Conservation (phyloP, 164 flowering plant genomes). For the Umbilicus rupestris region DNA sequence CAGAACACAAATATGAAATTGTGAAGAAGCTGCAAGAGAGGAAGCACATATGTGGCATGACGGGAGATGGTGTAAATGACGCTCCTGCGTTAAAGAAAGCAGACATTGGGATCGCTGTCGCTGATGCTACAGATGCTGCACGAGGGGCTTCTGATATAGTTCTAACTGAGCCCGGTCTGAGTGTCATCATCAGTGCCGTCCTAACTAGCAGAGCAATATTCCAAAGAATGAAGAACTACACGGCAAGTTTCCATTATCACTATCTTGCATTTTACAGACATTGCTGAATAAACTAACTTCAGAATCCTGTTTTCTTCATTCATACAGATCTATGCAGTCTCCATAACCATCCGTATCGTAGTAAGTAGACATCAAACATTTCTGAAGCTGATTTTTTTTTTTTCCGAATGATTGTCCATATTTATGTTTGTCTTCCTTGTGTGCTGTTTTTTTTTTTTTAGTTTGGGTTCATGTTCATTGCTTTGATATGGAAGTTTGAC, state of each 20-base stretch:
- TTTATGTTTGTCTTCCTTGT: neutral
- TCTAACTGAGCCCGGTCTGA: constrained; percentile 89
- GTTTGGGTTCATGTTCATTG: constrained; percentile 92
- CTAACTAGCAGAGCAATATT: constrained; percentile 94
- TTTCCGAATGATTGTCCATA: too few species aligned
- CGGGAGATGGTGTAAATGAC: constrained; percentile 78
- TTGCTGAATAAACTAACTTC: neutral
- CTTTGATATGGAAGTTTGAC: constrained; percentile 88
- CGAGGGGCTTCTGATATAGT: constrained; percentile 95
- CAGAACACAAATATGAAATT: constrained; percentile 73
- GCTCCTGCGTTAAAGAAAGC: constrained; percentile 79
- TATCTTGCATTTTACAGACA: neutral
- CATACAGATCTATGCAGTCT: constrained; percentile 85
- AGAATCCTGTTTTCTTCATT: constrained; percentile 1
- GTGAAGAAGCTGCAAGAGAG: constrained; percentile 71
- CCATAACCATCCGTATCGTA: constrained; percentile 94
- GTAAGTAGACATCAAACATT: constrained; percentile 33
- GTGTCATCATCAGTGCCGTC: constrained; percentile 96
- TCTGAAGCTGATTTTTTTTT: too few species aligned
- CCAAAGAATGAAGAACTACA: constrained; percentile 98
- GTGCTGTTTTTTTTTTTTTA: constrained; percentile 16
- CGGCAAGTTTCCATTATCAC: constrained; percentile 26
- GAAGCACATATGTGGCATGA: constrained; percentile 81
- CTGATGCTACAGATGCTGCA: constrained; percentile 95
- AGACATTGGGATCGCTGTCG: constrained; percentile 74